Evolutionary conservation across 164 flowering plant genomes (phyloP), one percentile per base, ranked within the genome.

Genomic region (Akebia trifoliata): DNA sequence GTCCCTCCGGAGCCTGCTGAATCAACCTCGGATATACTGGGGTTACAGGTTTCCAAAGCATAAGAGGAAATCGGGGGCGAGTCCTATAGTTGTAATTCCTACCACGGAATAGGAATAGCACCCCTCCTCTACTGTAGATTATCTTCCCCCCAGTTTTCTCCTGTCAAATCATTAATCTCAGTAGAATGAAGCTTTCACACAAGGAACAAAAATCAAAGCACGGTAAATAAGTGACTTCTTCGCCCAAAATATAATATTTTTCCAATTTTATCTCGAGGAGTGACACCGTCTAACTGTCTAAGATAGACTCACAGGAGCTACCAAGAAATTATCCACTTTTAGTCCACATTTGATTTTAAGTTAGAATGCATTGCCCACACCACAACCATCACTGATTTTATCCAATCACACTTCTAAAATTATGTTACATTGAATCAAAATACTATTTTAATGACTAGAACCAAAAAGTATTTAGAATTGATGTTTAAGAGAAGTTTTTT

Each of bases 61-160:
- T 90, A 49, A 90, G 87, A 62, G 98, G 97, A 72, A 65, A 87
- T 22, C 79, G 82, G 0, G 94, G 97, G 8, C 90, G 87, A 57
- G 78, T 74, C 68, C 45, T 85, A 43, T 77, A 81, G 67, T 90
- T 87, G 71, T 93, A 93, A 64, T 93, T 90, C 77, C 98, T 75
- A n/a, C 98, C 97, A 61, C 94, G 87, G 56, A 81, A 93, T 34
- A 93, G 87, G 66, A 61, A 84, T 29, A 93, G 9, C 45, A 76
- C 78, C 34, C 97, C 99, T 61, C 94, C 99, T 71, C 57, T 75
- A 34, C 78, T 60, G 64, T 68, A 77, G 46, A 87, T 90, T 22
- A 93, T 63, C 73, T 86, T 84, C 54, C 99, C 97, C 37, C 96
- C 94, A 4, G 96, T 87, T 74, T 74, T 85, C 39, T 93, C 97